Evolutionary conservation across 129 eudicot species (phyloP).

Genomic region (Glebionis coronaria): DNA sequence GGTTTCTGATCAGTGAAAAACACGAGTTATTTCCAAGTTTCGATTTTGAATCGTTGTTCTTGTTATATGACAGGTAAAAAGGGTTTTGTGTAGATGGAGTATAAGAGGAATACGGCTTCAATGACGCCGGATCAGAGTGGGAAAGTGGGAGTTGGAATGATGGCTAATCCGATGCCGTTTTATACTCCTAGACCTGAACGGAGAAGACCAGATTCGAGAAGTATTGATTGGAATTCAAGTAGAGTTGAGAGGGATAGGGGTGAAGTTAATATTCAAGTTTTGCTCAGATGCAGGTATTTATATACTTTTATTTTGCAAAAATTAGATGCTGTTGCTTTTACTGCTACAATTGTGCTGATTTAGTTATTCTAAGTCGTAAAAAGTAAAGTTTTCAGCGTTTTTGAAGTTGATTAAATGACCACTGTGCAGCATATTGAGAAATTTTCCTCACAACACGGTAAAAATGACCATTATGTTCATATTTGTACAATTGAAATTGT

Average conservation of each 20-base stretch:
- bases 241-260: conserved; percentile 47
- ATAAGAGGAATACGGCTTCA: conserved; percentile 33
- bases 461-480: too few relatives aligned
- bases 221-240: conserved; percentile 51
- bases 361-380: too few relatives aligned
- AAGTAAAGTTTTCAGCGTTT: too few relatives aligned
- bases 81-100: conserved; percentile 22
- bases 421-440: too few relatives aligned
- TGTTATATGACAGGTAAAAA: conserved; percentile 17
- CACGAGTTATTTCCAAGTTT: background rate
- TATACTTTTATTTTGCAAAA: background rate
- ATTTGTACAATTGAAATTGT: too few relatives aligned
- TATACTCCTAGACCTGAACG: conserved; percentile 83
- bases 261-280: conserved; percentile 79
- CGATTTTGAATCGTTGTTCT: background rate
- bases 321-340: too few relatives aligned
- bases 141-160: conserved; percentile 61
- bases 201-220: conserved; percentile 52
- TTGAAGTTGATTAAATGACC: too few relatives aligned
- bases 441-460: too few relatives aligned
- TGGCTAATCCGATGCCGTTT: conserved; percentile 80
- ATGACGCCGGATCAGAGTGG: conserved; percentile 69
- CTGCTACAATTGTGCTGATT: too few relatives aligned
- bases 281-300: conserved; percentile 79
- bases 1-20: too few relatives aligned